phyloP scores from a whole-genome alignment of 2,329 filamentous ascomycete species.

The Scortechinia acanthostroma region DNA sequence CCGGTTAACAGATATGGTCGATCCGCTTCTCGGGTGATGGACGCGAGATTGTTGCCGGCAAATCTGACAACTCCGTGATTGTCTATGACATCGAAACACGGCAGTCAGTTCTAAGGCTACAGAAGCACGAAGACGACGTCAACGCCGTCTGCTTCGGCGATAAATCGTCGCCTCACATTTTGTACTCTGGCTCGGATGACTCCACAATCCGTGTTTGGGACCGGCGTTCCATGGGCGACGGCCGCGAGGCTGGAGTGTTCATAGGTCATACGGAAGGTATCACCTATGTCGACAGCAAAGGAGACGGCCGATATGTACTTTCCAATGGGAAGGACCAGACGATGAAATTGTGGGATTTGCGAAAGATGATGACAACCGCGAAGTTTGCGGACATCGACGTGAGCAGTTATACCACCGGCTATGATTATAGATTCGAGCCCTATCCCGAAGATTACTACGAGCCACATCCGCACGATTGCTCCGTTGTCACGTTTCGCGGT shows the following conservation, averaged over 20 bases:
- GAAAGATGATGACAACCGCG: conserved; percentile 59
- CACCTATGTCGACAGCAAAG: conserved; percentile 31
- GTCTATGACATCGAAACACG: conserved; percentile 66
- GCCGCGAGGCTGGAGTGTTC: conserved; percentile 35
- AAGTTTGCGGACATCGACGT: conserved; percentile 35
- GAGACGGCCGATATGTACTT: conserved; percentile 51
- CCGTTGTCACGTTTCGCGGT: conserved; percentile 65
- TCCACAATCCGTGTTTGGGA: conserved; percentile 71
- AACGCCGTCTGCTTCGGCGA: conserved; percentile 73
- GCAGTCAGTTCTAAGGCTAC: conserved; percentile 53
- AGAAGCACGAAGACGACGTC: conserved; percentile 58
- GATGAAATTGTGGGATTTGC: conserved; percentile 70
- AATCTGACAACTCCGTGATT: conserved; percentile 56
- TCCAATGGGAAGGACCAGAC: conserved; percentile 71
- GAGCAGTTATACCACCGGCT: conserved; percentile 35
- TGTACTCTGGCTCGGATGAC: conserved; percentile 70
- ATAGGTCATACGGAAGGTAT: conserved; percentile 28
- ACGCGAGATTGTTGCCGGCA: conserved; percentile 64
- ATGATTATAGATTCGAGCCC: conserved; percentile 46
- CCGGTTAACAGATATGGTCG: conserved; percentile 47
- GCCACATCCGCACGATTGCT: conserved; percentile 62
- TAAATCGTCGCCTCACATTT: conserved; percentile 60
- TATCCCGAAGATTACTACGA: conserved; percentile 39
- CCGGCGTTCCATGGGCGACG: conserved; percentile 65
- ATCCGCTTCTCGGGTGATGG: conserved; percentile 68